Evolutionary conservation across 106 monocot genomes (phyloP).

Genomic region (Alisma plantagoaquatica): DNA sequence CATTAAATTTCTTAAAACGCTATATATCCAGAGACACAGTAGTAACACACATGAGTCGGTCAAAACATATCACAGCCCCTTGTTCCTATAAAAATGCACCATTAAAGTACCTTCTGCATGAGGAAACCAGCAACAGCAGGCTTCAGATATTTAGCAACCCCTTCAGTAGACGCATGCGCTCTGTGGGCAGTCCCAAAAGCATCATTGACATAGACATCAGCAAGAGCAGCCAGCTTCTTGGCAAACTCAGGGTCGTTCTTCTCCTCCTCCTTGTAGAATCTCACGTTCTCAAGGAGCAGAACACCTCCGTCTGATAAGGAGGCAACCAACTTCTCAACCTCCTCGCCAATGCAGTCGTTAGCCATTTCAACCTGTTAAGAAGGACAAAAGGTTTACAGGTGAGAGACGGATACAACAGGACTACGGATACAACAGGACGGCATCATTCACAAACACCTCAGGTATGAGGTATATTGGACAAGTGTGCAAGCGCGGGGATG

Average conservation of each 20-base stretch:
- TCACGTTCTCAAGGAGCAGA: slow-evolving; percentile 14
- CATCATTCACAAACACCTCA: too few species aligned
- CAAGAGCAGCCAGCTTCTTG: slow-evolving; percentile 13
- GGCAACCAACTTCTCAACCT: slow-evolving; percentile 10
- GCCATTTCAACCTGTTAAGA: slow-evolving; percentile 14
- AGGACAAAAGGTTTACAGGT: too few species aligned
- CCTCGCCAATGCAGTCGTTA: slow-evolving; percentile 9
- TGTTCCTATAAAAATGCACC: too few species aligned
- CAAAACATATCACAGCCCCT: too few species aligned
- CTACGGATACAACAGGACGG: too few species aligned
- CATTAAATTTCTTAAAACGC: too few species aligned
- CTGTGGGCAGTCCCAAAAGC: slow-evolving; percentile 12
- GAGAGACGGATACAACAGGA: too few species aligned
- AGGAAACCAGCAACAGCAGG: slow-evolving; percentile 11
- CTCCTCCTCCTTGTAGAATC: slow-evolving; percentile 16
- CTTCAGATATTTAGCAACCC: slow-evolving; percentile 10
- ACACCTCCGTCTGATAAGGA: slow-evolving; percentile 10
- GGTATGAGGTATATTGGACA: too few species aligned
- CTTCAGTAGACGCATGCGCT: slow-evolving; percentile 10
- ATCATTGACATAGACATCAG: slow-evolving; percentile 13
- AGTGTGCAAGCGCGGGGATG: too few species aligned
- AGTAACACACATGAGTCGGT: too few species aligned
- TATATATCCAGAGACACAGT: too few species aligned
- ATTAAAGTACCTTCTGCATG: slow-evolving; percentile 13
- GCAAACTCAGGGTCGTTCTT: slow-evolving; percentile 15